Base-by-base conservation (phyloP, 768 basidiomycete species). In the Goffeauzyma gilvescens region DNA sequence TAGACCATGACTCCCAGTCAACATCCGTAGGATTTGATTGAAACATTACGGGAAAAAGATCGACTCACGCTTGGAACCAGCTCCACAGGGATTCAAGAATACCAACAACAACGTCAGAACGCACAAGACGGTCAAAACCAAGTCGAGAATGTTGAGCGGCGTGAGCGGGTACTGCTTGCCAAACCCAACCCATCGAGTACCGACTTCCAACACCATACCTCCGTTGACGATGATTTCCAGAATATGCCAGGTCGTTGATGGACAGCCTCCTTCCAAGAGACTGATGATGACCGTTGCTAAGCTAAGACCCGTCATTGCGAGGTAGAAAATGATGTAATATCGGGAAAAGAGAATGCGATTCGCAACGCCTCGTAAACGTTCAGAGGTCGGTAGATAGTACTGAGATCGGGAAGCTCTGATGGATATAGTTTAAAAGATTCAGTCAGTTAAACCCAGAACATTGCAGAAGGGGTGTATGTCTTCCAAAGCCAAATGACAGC, bases 141-240 rank as follows among this genome's bases (percentile, higher is more conserved):
- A 71, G 60, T 95, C 89, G 54, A 89, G 70, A 24, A 83, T 67
- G 59, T 95, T 95, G 67, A 84, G 86, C 9, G 50, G 50, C 8
- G 57, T 60, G 44, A 61, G 38, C 2, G 58, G 56, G 42, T 59
- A 62, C 59, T 61, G 59, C 64, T 75, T 73, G 48, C 90, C 90
- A 55, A 93, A 81, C 1, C 93, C 93, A 45, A 95, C 69, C 59
- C 95, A 79, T 30, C 93, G 76, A 46, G 90, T 81, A 1, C 71
- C 72, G 14, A 98, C 93, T 68, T 98, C 93, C 20, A 80, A 61
- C 46, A 96, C 95, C 89, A 95, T 90, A 8, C 82, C 71, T 0
- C 72, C 71, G 38, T 64, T 62, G 26, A 63, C 53, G 33, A 63
- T 49, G 8, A 63, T 52, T 36, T 63, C 61, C 12, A 63, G 48